Evolutionary conservation across 2,329 filamentous ascomycete genomes (phyloP), one percentile per base, ranked within the genome.

Genomic region (Penicillium brevicompactum): DNA sequence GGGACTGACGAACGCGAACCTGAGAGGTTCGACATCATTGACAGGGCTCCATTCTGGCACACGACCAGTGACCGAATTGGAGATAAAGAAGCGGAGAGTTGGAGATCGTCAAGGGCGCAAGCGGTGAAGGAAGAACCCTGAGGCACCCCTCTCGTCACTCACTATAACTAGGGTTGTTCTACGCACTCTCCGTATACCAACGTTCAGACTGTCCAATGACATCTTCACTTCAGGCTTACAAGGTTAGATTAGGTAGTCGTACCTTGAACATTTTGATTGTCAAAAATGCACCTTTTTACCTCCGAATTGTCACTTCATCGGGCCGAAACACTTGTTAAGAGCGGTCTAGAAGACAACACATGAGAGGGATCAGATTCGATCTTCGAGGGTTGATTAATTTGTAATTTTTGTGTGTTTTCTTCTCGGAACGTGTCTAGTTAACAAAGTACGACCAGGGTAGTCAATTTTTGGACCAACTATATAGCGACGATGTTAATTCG

Each of bases 1-100:
- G 65, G 66, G 57, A 55, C 69, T 65, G 63, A 70, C 41, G 65
- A 67, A 51, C 66, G 68, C 53, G 68, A 63, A 58, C 63, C 63
- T 59, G 62, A 60, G 44, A 63, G 62, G 56, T 65, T 63, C 40
- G 64, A 66, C 64, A 67, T 67, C 51, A 64, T 61, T 58, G 65
- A 64, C 40, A 60, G 53, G 21, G 49, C 52, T 64, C 61, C 59
- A 64, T 64, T 51, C 44, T 50, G 58, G 61, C 62, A 65, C 68
- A 65, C 55, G 67, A 65, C 53, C 59, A 61, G 56, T 53, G 58
- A 63, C 62, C 57, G 59, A 66, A 60, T 58, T 66, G 59, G 51
- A 30, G 27, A 38, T 27, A 52, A 41, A 27, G 41, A 47, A 31
- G 51, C 47, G 24, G 49, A 42, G 51, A 52, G 45, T 53, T 45